Percentiles rank a stretch among this genome's conserved stretches.
Evolutionary conservation across 2,329 filamentous ascomycete genomes (phyloP).

Genomic region (Diplocarpon rosae): DNA sequence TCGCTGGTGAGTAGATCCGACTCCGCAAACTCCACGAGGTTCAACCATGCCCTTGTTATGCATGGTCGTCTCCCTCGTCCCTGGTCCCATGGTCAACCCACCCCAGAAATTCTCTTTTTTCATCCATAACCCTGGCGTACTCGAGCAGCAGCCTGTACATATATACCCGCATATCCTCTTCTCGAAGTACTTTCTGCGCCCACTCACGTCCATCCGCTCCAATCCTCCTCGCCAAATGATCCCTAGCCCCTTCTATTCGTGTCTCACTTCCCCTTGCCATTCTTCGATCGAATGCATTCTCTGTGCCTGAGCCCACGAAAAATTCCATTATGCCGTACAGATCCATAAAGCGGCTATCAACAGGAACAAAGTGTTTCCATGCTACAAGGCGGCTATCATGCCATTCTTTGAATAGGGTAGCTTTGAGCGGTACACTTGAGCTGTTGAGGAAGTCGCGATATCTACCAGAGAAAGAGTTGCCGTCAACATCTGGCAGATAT

Average conservation of each 20-base stretch:
- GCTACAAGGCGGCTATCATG: constrained; percentile 61
- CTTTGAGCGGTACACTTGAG: constrained; percentile 60
- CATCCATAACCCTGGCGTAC: constrained; percentile 33
- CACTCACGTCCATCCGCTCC: constrained; percentile 57
- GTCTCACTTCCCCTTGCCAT: constrained; percentile 3
- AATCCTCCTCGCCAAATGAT: constrained; percentile 48
- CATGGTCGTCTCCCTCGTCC: constrained; percentile 3
- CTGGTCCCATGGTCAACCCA: constrained; percentile 7
- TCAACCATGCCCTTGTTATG: background rate
- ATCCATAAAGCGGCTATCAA: constrained; percentile 63
- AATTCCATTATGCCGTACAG: constrained; percentile 63
- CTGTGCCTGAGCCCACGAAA: constrained; percentile 49
- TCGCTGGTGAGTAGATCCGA: no score
- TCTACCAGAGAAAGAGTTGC: constrained; percentile 56
- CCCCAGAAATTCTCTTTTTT: constrained; percentile 21
- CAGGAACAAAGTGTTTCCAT: constrained; percentile 72
- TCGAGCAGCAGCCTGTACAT: constrained; percentile 55
- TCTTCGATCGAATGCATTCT: background rate
- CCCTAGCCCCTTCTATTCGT: background rate
- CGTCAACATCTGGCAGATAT: constrained; percentile 65
- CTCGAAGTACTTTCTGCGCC: constrained; percentile 55
- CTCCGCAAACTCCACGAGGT: no score
- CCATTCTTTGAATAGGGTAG: constrained; percentile 68
- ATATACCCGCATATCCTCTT: constrained; percentile 51
- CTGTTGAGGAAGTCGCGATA: constrained; percentile 57